Conservation (phyloP, 768 basidiomycete genomes). For the Flagelloscypha sp. region DNA sequence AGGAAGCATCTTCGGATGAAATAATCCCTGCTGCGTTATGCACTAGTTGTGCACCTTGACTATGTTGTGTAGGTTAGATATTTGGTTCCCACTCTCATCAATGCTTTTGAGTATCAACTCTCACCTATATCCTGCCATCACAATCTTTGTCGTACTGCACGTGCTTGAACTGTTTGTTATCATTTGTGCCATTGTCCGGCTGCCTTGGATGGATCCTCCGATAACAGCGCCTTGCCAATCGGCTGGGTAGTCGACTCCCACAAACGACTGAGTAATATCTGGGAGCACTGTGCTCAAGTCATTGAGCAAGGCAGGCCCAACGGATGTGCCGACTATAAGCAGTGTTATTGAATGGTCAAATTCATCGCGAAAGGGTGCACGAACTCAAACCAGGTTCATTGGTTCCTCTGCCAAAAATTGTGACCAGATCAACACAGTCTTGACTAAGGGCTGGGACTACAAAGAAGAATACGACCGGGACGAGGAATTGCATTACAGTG, state of each 20-base stretch:
- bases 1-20: slow-evolving; percentile 18
- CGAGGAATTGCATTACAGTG: too few species aligned
- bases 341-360: too few species aligned
- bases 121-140: too few species aligned
- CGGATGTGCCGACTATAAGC: slow-evolving; percentile 27
- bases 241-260: slow-evolving; percentile 29
- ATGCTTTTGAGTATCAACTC: too few species aligned
- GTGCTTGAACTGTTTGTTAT: too few species aligned
- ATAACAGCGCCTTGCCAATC: slow-evolving; percentile 25
- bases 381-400: slow-evolving; percentile 21
- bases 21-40: slow-evolving; percentile 28
- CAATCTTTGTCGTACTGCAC: too few species aligned
- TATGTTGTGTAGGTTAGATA: slow-evolving; percentile 17
- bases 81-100: slow-evolving; percentile 10
- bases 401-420: slow-evolving; percentile 32
- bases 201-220: slow-evolving; percentile 28
- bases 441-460: too few species aligned
- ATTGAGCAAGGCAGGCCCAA: slow-evolving; percentile 27
- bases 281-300: slow-evolving; percentile 22
- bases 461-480: too few species aligned
- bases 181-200: slow-evolving; percentile 30
- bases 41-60: slow-evolving; percentile 23
- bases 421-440: too few species aligned
- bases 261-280: slow-evolving; percentile 22
- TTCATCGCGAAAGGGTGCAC: too few species aligned